These are phyloP conservation scores for Solanum chacoense DNA, from an alignment of 305 asterid genomes.

Conservation along the genomic window DNA sequence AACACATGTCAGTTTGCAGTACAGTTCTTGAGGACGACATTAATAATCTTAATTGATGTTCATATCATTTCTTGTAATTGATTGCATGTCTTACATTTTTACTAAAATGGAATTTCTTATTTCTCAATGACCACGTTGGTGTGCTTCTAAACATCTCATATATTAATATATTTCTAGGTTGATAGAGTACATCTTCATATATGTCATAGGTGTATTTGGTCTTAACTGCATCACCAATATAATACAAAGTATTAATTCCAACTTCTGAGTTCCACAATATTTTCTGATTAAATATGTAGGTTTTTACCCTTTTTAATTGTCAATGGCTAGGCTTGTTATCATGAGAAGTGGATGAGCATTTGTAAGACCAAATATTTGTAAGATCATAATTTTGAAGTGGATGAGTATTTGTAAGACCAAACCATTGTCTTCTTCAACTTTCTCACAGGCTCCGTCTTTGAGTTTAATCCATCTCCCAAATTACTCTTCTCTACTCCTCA, in stretches of 20 bases:
- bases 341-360: background rate
- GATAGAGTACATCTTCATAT: background rate
- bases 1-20: conserved; percentile 12
- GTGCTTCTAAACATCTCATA: background rate
- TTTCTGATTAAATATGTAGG: too few relatives aligned
- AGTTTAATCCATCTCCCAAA: background rate
- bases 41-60: background rate
- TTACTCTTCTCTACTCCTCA: background rate
- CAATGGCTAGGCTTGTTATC: background rate
- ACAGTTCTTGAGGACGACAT: background rate
- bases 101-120: background rate
- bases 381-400: too few relatives aligned
- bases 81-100: background rate
- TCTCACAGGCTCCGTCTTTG: background rate
- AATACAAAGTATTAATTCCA: background rate
- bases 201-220: background rate
- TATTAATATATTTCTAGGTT: background rate
- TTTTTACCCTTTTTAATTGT: too few relatives aligned
- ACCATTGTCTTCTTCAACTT: background rate
- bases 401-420: too few relatives aligned
- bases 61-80: background rate
- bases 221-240: background rate
- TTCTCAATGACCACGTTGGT: background rate
- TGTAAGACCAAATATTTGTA: too few relatives aligned
- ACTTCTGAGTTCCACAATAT: background rate